phyloP scores from a whole-genome alignment of 1,284 basidiomycete genomes.

The Apiotrichum sp. region DNA sequence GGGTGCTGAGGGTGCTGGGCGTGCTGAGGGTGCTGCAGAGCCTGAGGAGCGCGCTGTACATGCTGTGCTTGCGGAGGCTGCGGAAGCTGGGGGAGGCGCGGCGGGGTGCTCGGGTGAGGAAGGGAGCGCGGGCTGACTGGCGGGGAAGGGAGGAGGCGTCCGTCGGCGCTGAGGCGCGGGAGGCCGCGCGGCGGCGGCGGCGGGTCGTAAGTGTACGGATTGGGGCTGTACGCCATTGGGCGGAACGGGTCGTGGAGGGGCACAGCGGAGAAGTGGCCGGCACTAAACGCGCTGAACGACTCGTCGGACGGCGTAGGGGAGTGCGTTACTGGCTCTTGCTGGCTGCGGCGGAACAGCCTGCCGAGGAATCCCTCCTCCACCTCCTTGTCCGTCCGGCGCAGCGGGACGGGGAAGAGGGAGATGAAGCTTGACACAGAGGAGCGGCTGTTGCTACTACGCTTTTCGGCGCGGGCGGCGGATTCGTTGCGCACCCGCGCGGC shows the following conservation, averaged over 20 bases:
- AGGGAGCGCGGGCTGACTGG: too few species aligned
- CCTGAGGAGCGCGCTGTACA: too few species aligned
- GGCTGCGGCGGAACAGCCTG: not conserved
- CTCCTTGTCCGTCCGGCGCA: conserved; percentile 22
- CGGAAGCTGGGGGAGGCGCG: too few species aligned
- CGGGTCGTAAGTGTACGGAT: too few species aligned
- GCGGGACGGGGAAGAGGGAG: conserved; percentile 50
- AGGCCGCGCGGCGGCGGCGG: not conserved
- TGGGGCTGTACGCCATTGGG: too few species aligned
- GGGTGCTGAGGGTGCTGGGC: too few species aligned
- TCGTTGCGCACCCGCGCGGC: not conserved
- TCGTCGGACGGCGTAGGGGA: not conserved
- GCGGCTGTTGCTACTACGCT: not conserved
- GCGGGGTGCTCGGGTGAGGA: too few species aligned
- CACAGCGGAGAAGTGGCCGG: not conserved
- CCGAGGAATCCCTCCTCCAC: too few species aligned
- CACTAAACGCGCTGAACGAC: not conserved
- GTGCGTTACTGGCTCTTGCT: not conserved
- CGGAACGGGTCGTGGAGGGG: too few species aligned
- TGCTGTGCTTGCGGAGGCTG: too few species aligned
- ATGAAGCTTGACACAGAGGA: not conserved
- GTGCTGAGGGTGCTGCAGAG: too few species aligned
- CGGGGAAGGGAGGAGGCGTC: not conserved
- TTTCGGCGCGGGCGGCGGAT: not conserved
- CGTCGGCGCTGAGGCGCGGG: not conserved